Conservation (phyloP, 169 alveolate genomes). For the Ophryocystis elektroscirrha region DNA sequence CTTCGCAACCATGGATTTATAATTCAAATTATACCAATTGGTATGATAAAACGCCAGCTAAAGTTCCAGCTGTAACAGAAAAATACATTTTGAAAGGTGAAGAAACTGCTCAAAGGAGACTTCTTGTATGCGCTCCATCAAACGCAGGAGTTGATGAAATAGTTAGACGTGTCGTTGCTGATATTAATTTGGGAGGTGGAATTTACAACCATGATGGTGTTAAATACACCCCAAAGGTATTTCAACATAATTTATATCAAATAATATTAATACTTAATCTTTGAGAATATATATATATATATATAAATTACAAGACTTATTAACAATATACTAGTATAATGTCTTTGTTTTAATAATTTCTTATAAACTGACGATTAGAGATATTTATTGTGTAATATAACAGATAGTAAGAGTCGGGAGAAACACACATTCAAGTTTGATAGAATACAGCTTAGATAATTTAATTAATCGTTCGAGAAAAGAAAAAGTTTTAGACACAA, state of each 20-base stretch:
- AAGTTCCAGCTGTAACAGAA: neutral
- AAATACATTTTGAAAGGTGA: neutral
- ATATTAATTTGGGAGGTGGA: slow-evolving; percentile 40
- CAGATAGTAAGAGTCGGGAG: slow-evolving; percentile 65
- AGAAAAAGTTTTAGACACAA: slow-evolving; percentile 24
- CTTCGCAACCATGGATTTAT: neutral
- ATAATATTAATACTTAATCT: no score
- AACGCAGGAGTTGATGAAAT: slow-evolving; percentile 97
- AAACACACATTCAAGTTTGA: slow-evolving; percentile 56
- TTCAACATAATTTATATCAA: no score
- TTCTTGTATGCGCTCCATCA: slow-evolving; percentile 92
- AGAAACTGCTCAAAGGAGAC: slow-evolving; percentile 9
- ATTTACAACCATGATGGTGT: slow-evolving; percentile 53
- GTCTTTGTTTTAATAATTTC: no score
- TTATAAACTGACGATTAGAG: no score
- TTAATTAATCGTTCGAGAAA: slow-evolving; percentile 36
- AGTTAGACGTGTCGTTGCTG: slow-evolving; percentile 51
- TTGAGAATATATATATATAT: no score
- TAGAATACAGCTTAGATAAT: slow-evolving; percentile 48
- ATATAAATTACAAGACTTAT: no score
- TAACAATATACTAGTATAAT: no score
- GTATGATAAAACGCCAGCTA: neutral
- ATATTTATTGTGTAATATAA: no score
- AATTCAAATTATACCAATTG: neutral
- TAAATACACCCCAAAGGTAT: slow-evolving; percentile 40